Base-by-base conservation (phyloP, 139 green algal species). In the Micromonas pusilla region DNA sequence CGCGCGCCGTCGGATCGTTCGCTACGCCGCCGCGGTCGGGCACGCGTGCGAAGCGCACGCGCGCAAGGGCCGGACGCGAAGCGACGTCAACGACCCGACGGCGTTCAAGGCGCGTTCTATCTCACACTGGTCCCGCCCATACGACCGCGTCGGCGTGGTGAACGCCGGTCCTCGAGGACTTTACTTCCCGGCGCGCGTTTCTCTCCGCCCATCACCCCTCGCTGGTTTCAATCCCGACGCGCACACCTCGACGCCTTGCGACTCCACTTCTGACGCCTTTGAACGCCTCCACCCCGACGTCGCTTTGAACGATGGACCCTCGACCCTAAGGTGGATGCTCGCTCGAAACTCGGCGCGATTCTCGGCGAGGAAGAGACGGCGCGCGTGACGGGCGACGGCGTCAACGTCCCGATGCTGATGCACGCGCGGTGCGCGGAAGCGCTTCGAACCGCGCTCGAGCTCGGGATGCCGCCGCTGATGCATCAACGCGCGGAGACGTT, bases 11-110 rank as follows among this genome's bases (percentile, higher is more conserved):
- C 21, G 57, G 1, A n/a, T 79, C 31, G 19, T 72, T 19, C 23
- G 53, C 9, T 25, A 66, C 26, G 57, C 32, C 38, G 32, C 38
- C 23, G 60, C 57, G 23, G 62, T 64, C 62, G 57, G 33, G 60
- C 62, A 52, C 5, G 33, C 64, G 0, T 31, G 72, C 21, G 64
- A 79, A 30, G 33, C 57, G 39, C 60, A 68, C 60, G 16, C 72
- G 23, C 73, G 73, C 33, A 45, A 20, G 9, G 73, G 73, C 34
- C 73, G 73, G 6, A 79, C 73, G 20, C 33, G 73, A 26, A 21
- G 33, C 25, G 60, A 72, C 28, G 20, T 30, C 19, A 63, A 57
- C 34, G 73, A 79, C 31, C 73, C 73, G 16, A 73, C 57, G 1
- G 73, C 73, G 4, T 79, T 78, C 4, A 68, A 26, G n/a, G n/a